Conservation (phyloP, 1,284 basidiomycete genomes). For the Boletus mariae region DNA sequence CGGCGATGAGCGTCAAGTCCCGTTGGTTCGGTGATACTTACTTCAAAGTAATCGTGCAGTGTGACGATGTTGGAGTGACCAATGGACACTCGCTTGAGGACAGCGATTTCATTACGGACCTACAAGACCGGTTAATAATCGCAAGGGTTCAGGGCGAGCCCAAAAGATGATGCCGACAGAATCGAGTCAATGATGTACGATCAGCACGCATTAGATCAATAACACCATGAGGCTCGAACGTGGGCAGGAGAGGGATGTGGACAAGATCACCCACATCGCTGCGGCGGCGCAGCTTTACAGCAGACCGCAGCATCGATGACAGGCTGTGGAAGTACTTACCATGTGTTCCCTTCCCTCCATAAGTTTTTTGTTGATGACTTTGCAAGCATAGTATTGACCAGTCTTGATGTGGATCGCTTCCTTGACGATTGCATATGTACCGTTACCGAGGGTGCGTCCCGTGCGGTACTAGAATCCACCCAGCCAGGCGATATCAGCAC, state of each 20-base stretch:
- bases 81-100: constrained; percentile 92
- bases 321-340: constrained; percentile 41
- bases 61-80: constrained; percentile 88
- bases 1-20: constrained; percentile 2
- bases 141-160: constrained; percentile 15
- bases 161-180: background rate
- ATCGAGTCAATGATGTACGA: constrained; percentile 6
- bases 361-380: constrained; percentile 95
- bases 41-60: constrained; percentile 97
- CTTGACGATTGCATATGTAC: constrained; percentile 88
- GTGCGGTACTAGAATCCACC: constrained; percentile 71
- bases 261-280: constrained; percentile 1
- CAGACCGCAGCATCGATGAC: constrained; percentile 13
- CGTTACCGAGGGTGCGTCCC: constrained; percentile 89
- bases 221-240: background rate
- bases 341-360: constrained; percentile 93
- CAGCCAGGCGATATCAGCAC: constrained; percentile 12
- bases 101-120: constrained; percentile 96
- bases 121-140: constrained; percentile 31
- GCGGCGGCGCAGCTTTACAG: background rate
- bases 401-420: constrained; percentile 97
- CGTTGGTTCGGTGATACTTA: constrained; percentile 29
- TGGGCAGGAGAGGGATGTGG: constrained; percentile 2
- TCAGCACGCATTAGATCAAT: constrained; percentile 13
- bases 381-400: constrained; percentile 85